A percentile compares a stretch with the other conserved stretches of the same genome.
phyloP scores from a whole-genome alignment of 805 yeast species.

The Wickerhamia fluorescens region DNA sequence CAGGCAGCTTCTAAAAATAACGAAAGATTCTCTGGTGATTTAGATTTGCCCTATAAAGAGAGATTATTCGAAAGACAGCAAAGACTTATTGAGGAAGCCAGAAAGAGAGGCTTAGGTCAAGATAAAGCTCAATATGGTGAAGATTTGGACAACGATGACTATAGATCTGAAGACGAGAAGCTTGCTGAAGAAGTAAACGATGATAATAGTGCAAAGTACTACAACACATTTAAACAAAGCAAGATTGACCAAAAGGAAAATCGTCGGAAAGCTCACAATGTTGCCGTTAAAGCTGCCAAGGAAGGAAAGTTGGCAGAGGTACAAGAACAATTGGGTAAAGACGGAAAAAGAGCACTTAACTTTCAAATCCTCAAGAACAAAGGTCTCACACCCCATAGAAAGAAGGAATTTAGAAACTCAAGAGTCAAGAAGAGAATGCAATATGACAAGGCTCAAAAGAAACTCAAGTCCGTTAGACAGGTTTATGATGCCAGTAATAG shows the following conservation, averaged over 20 bases:
- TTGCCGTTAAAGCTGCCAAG: constrained; percentile 71
- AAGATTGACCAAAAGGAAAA: constrained; percentile 44
- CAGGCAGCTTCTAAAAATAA: constrained; percentile 62
- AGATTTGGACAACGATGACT: constrained; percentile 47
- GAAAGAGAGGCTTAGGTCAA: constrained; percentile 59
- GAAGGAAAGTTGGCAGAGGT: constrained; percentile 78
- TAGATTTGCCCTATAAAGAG: constrained; percentile 87
- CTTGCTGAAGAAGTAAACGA: constrained; percentile 36
- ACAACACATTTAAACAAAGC: constrained; percentile 44
- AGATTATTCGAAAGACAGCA: constrained; percentile 86
- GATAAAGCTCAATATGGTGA: constrained; percentile 46
- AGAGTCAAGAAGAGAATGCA: constrained; percentile 98
- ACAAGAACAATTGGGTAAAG: constrained; percentile 57
- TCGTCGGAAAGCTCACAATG: constrained; percentile 57
- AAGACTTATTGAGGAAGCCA: constrained; percentile 79
- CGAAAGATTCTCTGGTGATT: constrained; percentile 69
- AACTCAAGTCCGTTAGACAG: constrained; percentile 81
- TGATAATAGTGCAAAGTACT: constrained; percentile 50
- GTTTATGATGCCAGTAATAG: constrained; percentile 71
- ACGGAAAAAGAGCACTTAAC: constrained; percentile 91
- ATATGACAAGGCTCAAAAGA: constrained; percentile 92
- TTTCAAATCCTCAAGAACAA: constrained; percentile 94
- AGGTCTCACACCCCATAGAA: constrained; percentile 89
- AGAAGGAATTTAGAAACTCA: constrained; percentile 90
- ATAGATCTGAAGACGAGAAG: constrained; percentile 41